Base-by-base conservation (phyloP, 139 green algal species). In the Astrephomene gubernaculifera region DNA sequence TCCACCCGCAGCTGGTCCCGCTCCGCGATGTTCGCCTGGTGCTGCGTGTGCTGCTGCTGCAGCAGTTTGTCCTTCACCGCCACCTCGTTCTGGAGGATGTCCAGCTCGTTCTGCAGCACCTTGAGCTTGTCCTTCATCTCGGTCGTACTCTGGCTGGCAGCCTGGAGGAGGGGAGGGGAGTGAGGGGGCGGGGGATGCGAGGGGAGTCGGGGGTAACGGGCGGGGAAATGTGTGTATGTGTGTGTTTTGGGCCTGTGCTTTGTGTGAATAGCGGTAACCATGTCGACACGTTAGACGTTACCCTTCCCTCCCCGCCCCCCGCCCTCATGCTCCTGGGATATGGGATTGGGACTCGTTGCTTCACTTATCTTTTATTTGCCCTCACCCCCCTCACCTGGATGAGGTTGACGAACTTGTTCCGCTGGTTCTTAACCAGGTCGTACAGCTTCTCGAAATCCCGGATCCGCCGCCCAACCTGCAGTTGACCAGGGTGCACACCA, bases 61-160 rank as follows among this genome's bases (percentile, higher is more conserved):
- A 96, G 88, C 79, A 94, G 83, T 81, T 90, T 87, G 39, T 95
- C 92, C 87, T 96, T 97, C 33, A 85, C 78, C 22, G 81, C 78
- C 41, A 87, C 79, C 81, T 94, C 89, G 38, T 43, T 75, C 35
- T 92, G 88, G 45, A 97, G 86, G 70, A 97, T 96, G 45, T 95
- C 93, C 74, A 93, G 78, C 90, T 97, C 95, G 68, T 93, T 96
- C 63, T 54, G 79, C 27, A 97, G 84, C 36, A 97, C 92, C 82
- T 94, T 94, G 68, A 96, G 89, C 90, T 96, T 96, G 78, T 96
- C 94, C 79, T 92, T 92, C 90, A 97, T 95, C 85, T 97, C 94
- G 0, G 89, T 91, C 21, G 88, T 91, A 44, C 78, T 86, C 87
- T 97, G 94, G 29, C 85, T 88, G 36, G 91, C 90, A n/a, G 93